Evolutionary conservation across 2,329 filamentous ascomycete genomes (phyloP), one percentile per base, ranked within the genome.

Genomic region (Lachnellula cervina): DNA sequence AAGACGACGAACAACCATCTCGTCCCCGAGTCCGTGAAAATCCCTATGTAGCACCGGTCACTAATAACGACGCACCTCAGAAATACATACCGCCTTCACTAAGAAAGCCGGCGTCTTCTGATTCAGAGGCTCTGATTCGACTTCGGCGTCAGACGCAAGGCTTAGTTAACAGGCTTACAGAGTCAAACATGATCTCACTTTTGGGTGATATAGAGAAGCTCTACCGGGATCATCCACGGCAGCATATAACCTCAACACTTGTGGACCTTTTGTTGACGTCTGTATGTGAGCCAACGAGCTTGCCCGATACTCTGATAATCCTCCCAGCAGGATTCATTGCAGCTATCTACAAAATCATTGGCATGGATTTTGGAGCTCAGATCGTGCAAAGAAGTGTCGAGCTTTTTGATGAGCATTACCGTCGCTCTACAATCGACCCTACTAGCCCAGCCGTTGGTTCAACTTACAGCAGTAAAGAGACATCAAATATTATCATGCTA

Each of bases 31-130:
- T 78, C 55, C 80, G 84, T 58, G 93, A 97, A 70, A 97, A 97
- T 63, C 93, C 93, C 4, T 97, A 96, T 64, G 77, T 93, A 50
- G 88, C 93, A 3, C 93, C 93, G 4, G 70, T 75, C 2, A 71
- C 72, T 1, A 74, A 74, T 19, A 66, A 69, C 16, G 70, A 74
- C 17, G 76, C 79, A 32, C 69, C 77, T n/a, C 78, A 78, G 5
- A 96, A 95, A 80, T 99, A 99, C 65, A 80, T 97, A 3, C 93
- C 94, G 1, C 94, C 93, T 2, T 96, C 92, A 1, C 75, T 94
- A 52, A 83, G 91, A 47, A 85, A 80, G 62, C 75, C 80, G 35
- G 73, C 81, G 2, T 77, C 80, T 1, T 82, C 83, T 0, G 85
- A 89, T 60, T 79, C 81, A 1, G 88, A 95, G 69, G 76, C 80